Conservation (phyloP, 805 yeast genomes). For the Pichia paraexigua region DNA sequence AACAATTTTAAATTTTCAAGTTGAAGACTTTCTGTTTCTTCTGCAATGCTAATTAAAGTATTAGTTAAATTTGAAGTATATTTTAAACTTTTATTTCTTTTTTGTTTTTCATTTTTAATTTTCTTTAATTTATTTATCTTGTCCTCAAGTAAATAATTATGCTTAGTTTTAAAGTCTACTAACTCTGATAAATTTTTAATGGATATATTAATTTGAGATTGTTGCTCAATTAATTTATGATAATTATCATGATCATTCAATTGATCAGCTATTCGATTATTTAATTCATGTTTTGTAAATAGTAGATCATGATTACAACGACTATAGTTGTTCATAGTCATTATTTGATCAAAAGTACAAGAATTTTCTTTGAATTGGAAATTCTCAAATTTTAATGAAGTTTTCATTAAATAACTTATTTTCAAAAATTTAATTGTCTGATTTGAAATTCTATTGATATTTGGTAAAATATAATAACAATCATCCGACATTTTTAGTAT, state of each 20-base stretch:
- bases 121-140: not conserved
- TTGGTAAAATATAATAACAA: constrained; percentile 25
- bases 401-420: constrained; percentile 3
- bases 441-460: constrained; percentile 5
- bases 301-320: constrained; percentile 30
- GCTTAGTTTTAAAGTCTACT: not conserved
- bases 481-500: constrained; percentile 24
- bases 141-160: not conserved
- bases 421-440: constrained; percentile 11
- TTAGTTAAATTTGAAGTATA: not conserved
- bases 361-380: constrained; percentile 16
- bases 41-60: not conserved
- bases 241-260: not conserved
- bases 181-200: not conserved
- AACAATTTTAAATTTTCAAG: not conserved
- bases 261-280: not conserved
- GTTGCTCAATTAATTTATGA: not conserved
- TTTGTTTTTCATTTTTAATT: not conserved
- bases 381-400: not conserved
- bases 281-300: constrained; percentile 13
- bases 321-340: constrained; percentile 34
- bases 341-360: constrained; percentile 33
- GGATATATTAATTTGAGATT: not conserved
- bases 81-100: not conserved
- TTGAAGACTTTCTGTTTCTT: not conserved